Percentiles rank a stretch among this genome's conserved stretches.
These are phyloP conservation scores for Chiua sp. DNA, from an alignment of 1,284 basidiomycete species.

Conservation along the genomic window DNA sequence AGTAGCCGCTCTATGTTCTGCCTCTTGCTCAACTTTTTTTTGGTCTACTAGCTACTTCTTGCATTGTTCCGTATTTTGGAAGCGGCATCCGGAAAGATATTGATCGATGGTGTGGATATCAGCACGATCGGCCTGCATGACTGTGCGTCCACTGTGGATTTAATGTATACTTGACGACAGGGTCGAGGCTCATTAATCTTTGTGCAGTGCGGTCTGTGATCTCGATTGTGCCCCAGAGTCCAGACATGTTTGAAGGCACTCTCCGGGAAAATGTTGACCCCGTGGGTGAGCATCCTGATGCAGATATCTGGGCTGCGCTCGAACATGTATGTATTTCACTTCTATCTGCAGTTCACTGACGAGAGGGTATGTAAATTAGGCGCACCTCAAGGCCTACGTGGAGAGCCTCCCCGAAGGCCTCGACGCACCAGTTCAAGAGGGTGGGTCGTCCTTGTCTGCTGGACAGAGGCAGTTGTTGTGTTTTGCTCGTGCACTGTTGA, in stretches of 20 bases:
- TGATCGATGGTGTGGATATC: slow-evolving; percentile 87
- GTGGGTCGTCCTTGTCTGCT: slow-evolving; percentile 81
- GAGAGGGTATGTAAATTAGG: slow-evolving; percentile 42
- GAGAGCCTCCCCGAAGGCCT: slow-evolving; percentile 73
- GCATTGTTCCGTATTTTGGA: slow-evolving; percentile 87
- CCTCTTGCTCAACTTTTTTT: background rate
- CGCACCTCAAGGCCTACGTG: slow-evolving; percentile 74
- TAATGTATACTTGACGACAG: background rate
- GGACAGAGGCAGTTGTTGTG: slow-evolving; percentile 89
- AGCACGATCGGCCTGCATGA: slow-evolving; percentile 85
- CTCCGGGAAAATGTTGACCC: slow-evolving; percentile 89
- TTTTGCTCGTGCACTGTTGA: slow-evolving; percentile 80
- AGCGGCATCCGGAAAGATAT: slow-evolving; percentile 77
- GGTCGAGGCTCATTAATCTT: background rate
- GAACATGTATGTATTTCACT: slow-evolving; percentile 57
- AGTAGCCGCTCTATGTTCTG: background rate
- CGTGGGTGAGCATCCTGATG: slow-evolving; percentile 70
- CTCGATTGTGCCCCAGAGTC: slow-evolving; percentile 89
- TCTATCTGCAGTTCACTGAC: background rate
- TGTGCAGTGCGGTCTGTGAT: slow-evolving; percentile 73
- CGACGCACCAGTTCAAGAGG: slow-evolving; percentile 81
- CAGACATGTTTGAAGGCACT: slow-evolving; percentile 86
- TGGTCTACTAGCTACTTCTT: slow-evolving; percentile 56
- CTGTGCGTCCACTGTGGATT: slow-evolving; percentile 45
- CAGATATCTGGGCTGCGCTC: slow-evolving; percentile 84